Conservation (phyloP, 192 early-diverging fungal species). For the Phycomyces nitens region DNA sequence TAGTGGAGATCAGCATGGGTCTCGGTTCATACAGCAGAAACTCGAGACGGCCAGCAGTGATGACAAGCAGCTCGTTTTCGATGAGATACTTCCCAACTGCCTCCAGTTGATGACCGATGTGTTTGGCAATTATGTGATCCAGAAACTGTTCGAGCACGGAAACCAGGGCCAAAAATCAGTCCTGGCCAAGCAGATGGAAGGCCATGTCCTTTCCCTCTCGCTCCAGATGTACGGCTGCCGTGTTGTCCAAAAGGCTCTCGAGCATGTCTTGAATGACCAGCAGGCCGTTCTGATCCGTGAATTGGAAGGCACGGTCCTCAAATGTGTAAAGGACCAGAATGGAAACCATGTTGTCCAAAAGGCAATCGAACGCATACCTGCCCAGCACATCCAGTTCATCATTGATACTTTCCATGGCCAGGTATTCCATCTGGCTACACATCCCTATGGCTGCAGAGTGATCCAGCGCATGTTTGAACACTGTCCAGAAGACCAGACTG, state of each 20-base stretch:
- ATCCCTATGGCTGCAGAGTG: constrained; percentile 97
- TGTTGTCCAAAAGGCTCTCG: constrained; percentile 96
- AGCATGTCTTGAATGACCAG: constrained; percentile 87
- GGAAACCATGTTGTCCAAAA: constrained; percentile 99
- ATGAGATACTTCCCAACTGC: constrained; percentile 86
- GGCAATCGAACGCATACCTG: constrained; percentile 93
- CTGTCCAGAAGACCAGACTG: constrained; percentile 80
- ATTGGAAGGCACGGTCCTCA: constrained; percentile 90
- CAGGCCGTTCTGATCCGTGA: constrained; percentile 87
- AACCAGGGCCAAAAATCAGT: constrained; percentile 87
- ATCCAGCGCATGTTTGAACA: constrained; percentile 99
- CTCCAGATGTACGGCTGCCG: constrained; percentile 99
- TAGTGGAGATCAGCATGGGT: constrained; percentile 97
- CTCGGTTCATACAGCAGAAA: constrained; percentile 97
- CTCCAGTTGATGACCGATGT: constrained; percentile 97
- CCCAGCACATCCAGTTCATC: constrained; percentile 91
- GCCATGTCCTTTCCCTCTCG: constrained; percentile 86
- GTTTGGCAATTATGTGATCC: constrained; percentile 99
- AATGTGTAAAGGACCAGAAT: constrained; percentile 99
- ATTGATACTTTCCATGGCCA: constrained; percentile 96
- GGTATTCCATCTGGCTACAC: constrained; percentile 91
- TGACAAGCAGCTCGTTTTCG: constrained; percentile 95
- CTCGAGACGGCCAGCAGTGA: constrained; percentile 90
- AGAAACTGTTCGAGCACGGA: constrained; percentile 99
- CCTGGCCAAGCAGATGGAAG: constrained; percentile 91